Evolutionary conservation across 78 protist genomes (phyloP), one percentile per base, ranked within the genome.

Genomic region (Dictyostelium discoideum): DNA sequence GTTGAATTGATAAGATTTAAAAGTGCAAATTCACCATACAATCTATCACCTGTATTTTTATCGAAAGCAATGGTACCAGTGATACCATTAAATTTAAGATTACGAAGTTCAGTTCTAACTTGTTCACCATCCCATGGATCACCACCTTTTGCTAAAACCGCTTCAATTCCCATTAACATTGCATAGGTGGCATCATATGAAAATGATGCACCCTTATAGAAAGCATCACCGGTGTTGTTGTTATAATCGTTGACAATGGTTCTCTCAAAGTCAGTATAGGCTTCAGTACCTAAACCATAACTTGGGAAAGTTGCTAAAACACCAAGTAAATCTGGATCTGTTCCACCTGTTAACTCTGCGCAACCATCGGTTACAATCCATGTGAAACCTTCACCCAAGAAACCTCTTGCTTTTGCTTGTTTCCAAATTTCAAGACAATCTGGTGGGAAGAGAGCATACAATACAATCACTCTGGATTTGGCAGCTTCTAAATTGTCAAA

Each of bases 341-440:
- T 26, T 29, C 72, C 44, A 32, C 67, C 48, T 11, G 72, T 84
- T 48, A 80, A 48, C 39, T 89, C 94, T 13, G 94, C 94, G 3
- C 94, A 89, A 81, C 94, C 94, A 63, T 89, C 94, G 67, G 94
- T 89, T 14, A 89, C 94, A 39, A 89, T 89, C 94, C 94, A 89
- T 10, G 78, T 65, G n/a, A 80, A 40, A 48, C 94, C 94, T 29
- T 65, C 18, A 5, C 74, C 67, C n/a, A 89, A 9, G 83, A 74
- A 80, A 46, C 82, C 72, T 67, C 57, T 42, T 14, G 29, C 24
- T 18, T 46, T 32, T 29, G 87, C 86, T 22, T 89, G 46, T 1
- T 78, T 11, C 94, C 94, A 89, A 7, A 89, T 22, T 2, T 0
- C 29, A 14, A 11, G 50, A 46, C 94, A 89, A 67, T 89, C 94